Evolutionary conservation across 2,329 filamentous ascomycete genomes (phyloP), one percentile per base, ranked within the genome.

Genomic region (Davidsoniella neocaledoniae): DNA sequence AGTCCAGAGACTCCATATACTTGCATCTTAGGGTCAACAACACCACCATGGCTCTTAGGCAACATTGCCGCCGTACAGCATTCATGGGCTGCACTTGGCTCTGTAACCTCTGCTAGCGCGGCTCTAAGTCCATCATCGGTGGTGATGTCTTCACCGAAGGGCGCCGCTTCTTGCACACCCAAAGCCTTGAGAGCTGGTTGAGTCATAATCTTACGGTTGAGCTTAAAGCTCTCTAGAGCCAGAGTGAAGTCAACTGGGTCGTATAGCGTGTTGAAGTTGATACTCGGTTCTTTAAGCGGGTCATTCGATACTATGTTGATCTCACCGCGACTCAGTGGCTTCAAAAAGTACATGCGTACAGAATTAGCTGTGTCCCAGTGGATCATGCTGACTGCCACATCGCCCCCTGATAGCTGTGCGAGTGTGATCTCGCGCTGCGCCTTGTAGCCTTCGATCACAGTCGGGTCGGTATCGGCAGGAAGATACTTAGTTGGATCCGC

Each of bases 271-370:
- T 62, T 62, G 54, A 64, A 64, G 56, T 70, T 65, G 33, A 68
- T 59, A 12, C 39, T 48, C 1, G 66, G 66, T 19, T 58, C 56
- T 2, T 54, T 58, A 6, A 59, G 56, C 9, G 64, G 63, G 56
- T 67, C 58, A 0, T 56, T 56, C 1, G 60, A 56, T 55, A 64
- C 60, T 42, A 68, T 63, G 37, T 59, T 61, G 45, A 68, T 60
- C 17, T 60, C 63, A 21, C 67, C 66, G 10, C 66, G 60, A 38
- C 61, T 64, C 39, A 67, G 59, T 2, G 66, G 65, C 53, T 67
- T 63, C 48, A 63, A 57, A 36, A 63, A 57, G 50, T 63, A 62
- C 16, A 66, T 58, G 2, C 61, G 48, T 9, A 57, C 58, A 33
- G 58, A 56, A 19, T 55, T 49, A 12, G 54, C 55, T 56, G 56